Conservation (phyloP, 2,329 filamentous ascomycete genomes). For the Pseudogymnoascus sp. region DNA sequence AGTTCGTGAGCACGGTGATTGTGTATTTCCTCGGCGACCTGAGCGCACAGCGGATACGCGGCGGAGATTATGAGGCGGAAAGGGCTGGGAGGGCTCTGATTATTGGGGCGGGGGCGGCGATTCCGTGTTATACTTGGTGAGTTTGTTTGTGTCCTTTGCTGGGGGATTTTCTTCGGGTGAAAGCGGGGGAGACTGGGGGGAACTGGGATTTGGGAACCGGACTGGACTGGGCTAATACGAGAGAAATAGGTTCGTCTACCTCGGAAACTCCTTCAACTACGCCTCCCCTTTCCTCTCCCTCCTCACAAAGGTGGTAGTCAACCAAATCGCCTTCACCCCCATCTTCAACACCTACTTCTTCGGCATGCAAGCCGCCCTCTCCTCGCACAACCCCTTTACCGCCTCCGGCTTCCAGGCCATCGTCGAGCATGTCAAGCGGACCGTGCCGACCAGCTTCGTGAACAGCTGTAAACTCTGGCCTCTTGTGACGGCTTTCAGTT, state of each 20-base stretch:
- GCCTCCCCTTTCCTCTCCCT: constrained; percentile 64
- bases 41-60: constrained; percentile 52
- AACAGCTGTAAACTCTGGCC: constrained; percentile 89
- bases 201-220: neutral
- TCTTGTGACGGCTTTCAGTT: constrained; percentile 75
- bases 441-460: constrained; percentile 67
- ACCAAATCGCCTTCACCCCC: constrained; percentile 75
- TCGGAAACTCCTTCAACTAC: constrained; percentile 80
- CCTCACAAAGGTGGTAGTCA: constrained; percentile 68
- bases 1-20: constrained; percentile 65
- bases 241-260: constrained; percentile 62
- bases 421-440: constrained; percentile 59
- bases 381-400: constrained; percentile 19
- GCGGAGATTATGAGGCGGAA: constrained; percentile 55
- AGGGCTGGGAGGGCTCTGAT: constrained; percentile 65
- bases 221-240: neutral
- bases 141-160: constrained; percentile 19
- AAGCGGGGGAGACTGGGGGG: neutral
- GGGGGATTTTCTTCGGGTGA: neutral
- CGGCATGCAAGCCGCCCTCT: constrained; percentile 66
- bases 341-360: constrained; percentile 81
- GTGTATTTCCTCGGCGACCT: constrained; percentile 76
- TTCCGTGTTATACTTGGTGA: constrained; percentile 79
- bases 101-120: constrained; percentile 66
- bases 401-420: constrained; percentile 12